Evolutionary conservation across 2,329 filamentous ascomycete species (phyloP).

Genomic region (Domatiomyces catenatus): DNA sequence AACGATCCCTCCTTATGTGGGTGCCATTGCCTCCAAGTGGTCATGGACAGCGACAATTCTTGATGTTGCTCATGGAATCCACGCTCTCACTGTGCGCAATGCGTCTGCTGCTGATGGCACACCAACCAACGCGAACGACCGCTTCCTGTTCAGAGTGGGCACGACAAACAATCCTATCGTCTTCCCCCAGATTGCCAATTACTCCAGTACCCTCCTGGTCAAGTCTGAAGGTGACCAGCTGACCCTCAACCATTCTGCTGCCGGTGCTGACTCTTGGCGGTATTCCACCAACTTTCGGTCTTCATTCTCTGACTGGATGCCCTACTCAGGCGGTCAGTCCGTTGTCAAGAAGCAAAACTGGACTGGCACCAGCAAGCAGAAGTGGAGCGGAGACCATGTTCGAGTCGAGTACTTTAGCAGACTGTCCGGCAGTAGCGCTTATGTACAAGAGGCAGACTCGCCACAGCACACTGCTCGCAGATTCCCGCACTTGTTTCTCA

Average conservation of each 20-base stretch:
- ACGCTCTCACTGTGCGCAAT: conserved; percentile 43
- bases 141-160: conserved; percentile 47
- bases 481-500: conserved; percentile 48
- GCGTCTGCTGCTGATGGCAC: conserved; percentile 26
- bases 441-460: conserved; percentile 44
- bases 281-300: conserved; percentile 48
- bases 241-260: conserved; percentile 42
- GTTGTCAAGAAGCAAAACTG: conserved; percentile 36
- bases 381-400: conserved; percentile 47
- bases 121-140: conserved; percentile 40
- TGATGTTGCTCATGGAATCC: conserved; percentile 43
- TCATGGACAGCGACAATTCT: conserved; percentile 37
- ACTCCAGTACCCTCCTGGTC: conserved; percentile 38
- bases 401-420: conserved; percentile 49
- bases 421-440: conserved; percentile 42
- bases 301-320: conserved; percentile 42
- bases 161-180: conserved; percentile 43
- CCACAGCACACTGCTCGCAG: conserved; percentile 25
- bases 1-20: conserved; percentile 29
- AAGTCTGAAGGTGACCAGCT: conserved; percentile 27
- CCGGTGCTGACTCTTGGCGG: conserved; percentile 47
- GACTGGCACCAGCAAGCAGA: conserved; percentile 43
- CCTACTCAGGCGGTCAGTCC: conserved; percentile 38
- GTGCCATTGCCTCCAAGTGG: conserved; percentile 41
- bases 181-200: conserved; percentile 42